A percentile compares a stretch with the other conserved stretches of the same genome.
phyloP scores from a whole-genome alignment of 441 rosid genomes.

The California macrophylla region DNA sequence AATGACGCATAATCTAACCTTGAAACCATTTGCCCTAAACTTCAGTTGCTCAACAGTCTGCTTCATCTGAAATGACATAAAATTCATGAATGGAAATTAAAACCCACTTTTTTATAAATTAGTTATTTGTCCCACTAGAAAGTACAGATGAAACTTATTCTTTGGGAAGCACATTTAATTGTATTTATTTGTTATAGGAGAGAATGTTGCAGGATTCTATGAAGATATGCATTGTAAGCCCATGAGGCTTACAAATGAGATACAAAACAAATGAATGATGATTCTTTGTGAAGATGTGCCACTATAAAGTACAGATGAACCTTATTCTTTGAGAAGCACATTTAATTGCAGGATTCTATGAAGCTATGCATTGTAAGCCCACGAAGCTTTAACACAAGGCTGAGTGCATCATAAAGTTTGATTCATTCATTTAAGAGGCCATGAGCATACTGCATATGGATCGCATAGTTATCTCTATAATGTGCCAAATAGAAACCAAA shows the following conservation, averaged over 20 bases:
- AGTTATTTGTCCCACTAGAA: background rate
- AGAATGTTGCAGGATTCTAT: background rate
- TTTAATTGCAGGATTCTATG: background rate
- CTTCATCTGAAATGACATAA: slow-evolving; percentile 40
- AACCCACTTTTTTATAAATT: background rate
- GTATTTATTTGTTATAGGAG: background rate
- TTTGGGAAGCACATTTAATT: background rate
- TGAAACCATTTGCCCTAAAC: slow-evolving; percentile 35
- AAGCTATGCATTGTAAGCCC: background rate
- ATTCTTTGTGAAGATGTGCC: too few species aligned
- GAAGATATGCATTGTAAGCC: background rate
- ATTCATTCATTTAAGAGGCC: background rate
- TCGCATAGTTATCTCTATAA: background rate
- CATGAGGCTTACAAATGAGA: too few species aligned
- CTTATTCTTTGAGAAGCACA: background rate
- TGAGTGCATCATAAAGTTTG: background rate
- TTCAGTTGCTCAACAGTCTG: slow-evolving; percentile 36
- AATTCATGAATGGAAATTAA: background rate
- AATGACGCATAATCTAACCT: slow-evolving; percentile 30
- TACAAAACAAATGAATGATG: too few species aligned
- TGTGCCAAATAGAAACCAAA: slow-evolving; percentile 6
- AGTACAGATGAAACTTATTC: background rate
- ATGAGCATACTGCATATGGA: background rate
- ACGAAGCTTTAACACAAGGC: background rate
- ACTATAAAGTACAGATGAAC: background rate